Evolutionary conservation across 192 early-diverging fungal genomes (phyloP), one percentile per base, ranked within the genome.

Genomic region (Entrophospora sp.): DNA sequence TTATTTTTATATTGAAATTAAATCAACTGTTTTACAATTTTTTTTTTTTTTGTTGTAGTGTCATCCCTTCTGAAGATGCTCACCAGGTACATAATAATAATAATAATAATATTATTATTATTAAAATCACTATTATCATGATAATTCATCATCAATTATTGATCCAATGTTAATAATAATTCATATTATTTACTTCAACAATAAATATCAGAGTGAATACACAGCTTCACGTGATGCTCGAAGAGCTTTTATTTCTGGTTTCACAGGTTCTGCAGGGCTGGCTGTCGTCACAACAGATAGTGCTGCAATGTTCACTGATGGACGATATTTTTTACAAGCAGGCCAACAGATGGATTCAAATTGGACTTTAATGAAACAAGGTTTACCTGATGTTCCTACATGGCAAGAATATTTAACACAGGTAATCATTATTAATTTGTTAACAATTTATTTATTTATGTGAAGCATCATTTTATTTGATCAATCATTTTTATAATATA

Each of bases 301-400:
- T 53, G 94, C 94, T 52, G 86, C 89, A 28, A 81, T 98, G 51
- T 98, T 95, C 71, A 98, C 96, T 5, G 96, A 98, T 73, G 96
- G 96, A 5, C 85, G 96, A 51, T 98, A 98, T 86, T 97, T 93
- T 77, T 75, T 98, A 66, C 96, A 98, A 71, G 96, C 94, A 13
- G 84, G 87, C 3, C 77, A 91, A 72, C 92, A 98, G 76, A 79
- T 98, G 66, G 94, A 95, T 73, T 53, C 44, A 57, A 93, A 94
- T 76, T 98, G 96, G 96, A 88, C 81, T 43, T 76, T 98, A 75
- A 92, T 93, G 88, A 98, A 98, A 79, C 75, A 79, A 64, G 96
- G 94, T 13, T 68, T 94, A 27, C 86, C 90, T 0, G 87, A 89
- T 34, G 88, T 93, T 2, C 94, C 93, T 13, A 88, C 87, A 18